Base-by-base conservation (phyloP, 768 basidiomycete genomes). In the Xerocomellus chrysenteron region DNA sequence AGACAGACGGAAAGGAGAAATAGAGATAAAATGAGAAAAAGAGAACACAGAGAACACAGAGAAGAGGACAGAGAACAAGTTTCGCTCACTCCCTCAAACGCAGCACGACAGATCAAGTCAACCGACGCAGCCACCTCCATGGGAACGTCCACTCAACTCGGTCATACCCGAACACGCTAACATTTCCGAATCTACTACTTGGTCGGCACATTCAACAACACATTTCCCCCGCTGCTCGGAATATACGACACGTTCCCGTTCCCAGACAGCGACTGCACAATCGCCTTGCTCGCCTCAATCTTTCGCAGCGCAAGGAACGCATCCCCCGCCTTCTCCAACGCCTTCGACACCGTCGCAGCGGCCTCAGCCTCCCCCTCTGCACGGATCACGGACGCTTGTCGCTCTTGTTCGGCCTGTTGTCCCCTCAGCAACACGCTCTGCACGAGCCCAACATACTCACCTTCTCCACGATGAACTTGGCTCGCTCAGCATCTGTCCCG, bases 311-410 rank as follows among this genome's bases (percentile, higher is more conserved):
- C 86, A 50, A 99, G 86, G 74, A 99, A 96, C 33, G 92, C 95
- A 65, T 97, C 95, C 10, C 96, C 96, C 2, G 97, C 96, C 78
- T 87, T 91, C 67, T 92, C 90, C 68, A 99, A 76, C 24, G 97
- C 91, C 56, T 78, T 81, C 17, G 93, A 95, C 67, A 99, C 96
- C 51, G 94, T 96, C 58, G 85, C 76, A 2, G 97, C 97, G 5
- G 97, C 97, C 75, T 98, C 95, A 2, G 96, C 97, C 78, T 99
- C 96, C 51, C 97, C 97, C 73, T 99, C 96, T 1, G 97, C 97
- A 45, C 97, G 86, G 54, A 99, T 98, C 56, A 99, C 95, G 1
- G 94, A 90, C 0, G 97, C 97, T 78, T 98, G 95, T 58, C 95
- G 86, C 73, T 99, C 97, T 88, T 99, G 97, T 71, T 98, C 97